phyloP scores from a whole-genome alignment of 371 early-diverging fungal genomes.

The Dichotomocladium elegans region DNA sequence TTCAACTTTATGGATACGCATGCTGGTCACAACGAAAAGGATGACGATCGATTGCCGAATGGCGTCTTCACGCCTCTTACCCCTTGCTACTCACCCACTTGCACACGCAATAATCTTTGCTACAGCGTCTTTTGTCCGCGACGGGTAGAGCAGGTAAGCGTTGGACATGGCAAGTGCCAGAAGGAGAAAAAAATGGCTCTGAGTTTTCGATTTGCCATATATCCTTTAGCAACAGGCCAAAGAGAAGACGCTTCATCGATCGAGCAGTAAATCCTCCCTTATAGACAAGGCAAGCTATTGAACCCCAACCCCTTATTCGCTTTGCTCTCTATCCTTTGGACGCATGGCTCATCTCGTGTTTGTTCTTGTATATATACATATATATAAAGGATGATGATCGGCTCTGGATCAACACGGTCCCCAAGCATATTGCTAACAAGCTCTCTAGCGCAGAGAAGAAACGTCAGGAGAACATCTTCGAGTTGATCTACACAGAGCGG shows the following conservation, averaged over 20 bases:
- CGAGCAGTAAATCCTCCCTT: conserved; percentile 15
- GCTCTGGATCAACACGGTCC: conserved; percentile 62
- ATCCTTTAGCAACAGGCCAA: conserved; percentile 1
- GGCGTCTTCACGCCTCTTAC: conserved; percentile 87
- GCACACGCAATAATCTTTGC: conserved; percentile 74
- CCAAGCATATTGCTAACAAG: conserved; percentile 67
- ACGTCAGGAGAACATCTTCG: conserved; percentile 92
- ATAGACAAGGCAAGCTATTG: conserved; percentile 1
- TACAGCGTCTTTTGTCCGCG: conserved; percentile 85
- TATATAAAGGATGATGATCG: conserved; percentile 26
- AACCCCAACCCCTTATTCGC: no score
- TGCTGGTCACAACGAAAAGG: background rate
- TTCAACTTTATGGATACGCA: conserved; percentile 5
- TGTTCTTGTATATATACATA: background rate
- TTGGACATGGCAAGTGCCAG: no score
- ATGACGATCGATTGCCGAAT: conserved; percentile 44
- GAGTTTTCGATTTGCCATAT: background rate
- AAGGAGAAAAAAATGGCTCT: background rate
- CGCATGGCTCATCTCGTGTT: background rate
- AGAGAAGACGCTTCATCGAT: conserved; percentile 3
- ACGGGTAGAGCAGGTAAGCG: conserved; percentile 53
- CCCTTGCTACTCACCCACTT: conserved; percentile 90
- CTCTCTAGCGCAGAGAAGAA: conserved; percentile 75
- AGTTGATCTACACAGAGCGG: conserved; percentile 86
- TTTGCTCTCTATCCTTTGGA: background rate